These are phyloP conservation scores for Pleurotus djamor DNA, from an alignment of 768 basidiomycete species.

Conservation along the genomic window DNA sequence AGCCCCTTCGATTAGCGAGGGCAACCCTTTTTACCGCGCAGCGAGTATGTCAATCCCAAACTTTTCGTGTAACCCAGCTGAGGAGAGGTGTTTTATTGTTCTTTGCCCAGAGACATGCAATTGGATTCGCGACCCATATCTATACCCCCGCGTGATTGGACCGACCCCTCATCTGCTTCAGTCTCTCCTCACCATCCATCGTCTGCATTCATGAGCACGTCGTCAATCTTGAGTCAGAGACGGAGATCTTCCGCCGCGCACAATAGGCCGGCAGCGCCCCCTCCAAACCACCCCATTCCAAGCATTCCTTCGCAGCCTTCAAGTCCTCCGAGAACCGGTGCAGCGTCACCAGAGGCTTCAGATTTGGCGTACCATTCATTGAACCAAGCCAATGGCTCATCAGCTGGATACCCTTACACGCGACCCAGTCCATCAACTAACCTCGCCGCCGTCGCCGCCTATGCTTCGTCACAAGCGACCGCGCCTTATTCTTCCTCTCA, in stretches of 20 bases:
- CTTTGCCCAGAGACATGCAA: conserved; percentile 33
- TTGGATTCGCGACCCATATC: conserved; percentile 29
- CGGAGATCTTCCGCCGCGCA: conserved; percentile 70
- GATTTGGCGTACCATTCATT: conserved; percentile 20
- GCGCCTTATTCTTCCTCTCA: conserved; percentile 10
- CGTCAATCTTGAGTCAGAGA: conserved; percentile 39
- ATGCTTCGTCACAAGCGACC: conserved; percentile 49
- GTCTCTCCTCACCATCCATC: neutral
- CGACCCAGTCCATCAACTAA: conserved; percentile 42
- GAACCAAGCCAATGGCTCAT: conserved; percentile 22
- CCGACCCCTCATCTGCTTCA: neutral
- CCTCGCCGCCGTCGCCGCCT: conserved; percentile 58
- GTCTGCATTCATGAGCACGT: conserved; percentile 6
- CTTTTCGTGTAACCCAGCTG: neutral
- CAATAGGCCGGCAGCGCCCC: conserved; percentile 65
- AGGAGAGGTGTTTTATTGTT: conserved; percentile 2
- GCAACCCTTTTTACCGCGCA: neutral
- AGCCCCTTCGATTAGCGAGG: neutral
- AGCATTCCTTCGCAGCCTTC: conserved; percentile 41
- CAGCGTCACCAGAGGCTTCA: conserved; percentile 17
- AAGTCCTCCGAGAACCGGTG: conserved; percentile 18
- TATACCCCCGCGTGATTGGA: conserved; percentile 23
- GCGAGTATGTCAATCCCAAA: neutral
- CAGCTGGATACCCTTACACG: conserved; percentile 25
- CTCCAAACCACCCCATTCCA: conserved; percentile 75